Evolutionary conservation across 306 rosid species (phyloP).

Genomic region (Malus sylvestris): DNA sequence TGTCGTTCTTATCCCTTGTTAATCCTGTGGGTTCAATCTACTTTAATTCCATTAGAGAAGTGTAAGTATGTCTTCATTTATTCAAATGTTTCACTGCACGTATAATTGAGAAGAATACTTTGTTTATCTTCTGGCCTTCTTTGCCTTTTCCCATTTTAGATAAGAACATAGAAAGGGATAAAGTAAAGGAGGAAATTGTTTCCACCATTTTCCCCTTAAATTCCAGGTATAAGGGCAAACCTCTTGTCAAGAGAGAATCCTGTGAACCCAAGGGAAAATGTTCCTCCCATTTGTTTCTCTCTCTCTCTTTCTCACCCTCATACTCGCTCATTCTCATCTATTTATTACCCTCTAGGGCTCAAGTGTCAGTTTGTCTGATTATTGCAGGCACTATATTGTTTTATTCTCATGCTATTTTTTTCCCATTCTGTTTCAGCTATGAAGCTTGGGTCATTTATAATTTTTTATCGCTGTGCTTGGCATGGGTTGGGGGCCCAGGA

Average conservation of each 20-base stretch:
- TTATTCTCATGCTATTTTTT: conserved; percentile 2
- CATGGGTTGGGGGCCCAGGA: conserved; percentile 99
- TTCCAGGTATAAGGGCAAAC: not conserved
- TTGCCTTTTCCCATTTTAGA: not conserved
- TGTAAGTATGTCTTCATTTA: conserved; percentile 49
- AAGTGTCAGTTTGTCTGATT: not conserved
- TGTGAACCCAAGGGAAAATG: not conserved
- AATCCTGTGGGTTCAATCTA: conserved; percentile 65
- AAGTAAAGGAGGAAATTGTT: not conserved
- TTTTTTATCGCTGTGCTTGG: conserved; percentile 81
- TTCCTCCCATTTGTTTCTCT: not conserved
- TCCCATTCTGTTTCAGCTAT: conserved; percentile 51
- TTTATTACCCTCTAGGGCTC: not conserved
- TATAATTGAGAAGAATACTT: not conserved
- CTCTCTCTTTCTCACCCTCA: too few relatives aligned
- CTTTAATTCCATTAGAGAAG: conserved; percentile 87
- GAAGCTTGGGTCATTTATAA: conserved; percentile 99
- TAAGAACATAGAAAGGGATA: not conserved
- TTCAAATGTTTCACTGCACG: not conserved
- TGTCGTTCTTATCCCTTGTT: conserved; percentile 90
- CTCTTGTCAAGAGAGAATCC: not conserved
- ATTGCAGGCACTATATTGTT: not conserved
- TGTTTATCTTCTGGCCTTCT: conserved; percentile 2
- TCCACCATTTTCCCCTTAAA: not conserved
- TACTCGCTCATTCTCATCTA: not conserved